A percentile compares a stretch with the other conserved stretches of the same genome.
phyloP scores from a whole-genome alignment of 129 eudicot species.

The Sambucus nigra region DNA sequence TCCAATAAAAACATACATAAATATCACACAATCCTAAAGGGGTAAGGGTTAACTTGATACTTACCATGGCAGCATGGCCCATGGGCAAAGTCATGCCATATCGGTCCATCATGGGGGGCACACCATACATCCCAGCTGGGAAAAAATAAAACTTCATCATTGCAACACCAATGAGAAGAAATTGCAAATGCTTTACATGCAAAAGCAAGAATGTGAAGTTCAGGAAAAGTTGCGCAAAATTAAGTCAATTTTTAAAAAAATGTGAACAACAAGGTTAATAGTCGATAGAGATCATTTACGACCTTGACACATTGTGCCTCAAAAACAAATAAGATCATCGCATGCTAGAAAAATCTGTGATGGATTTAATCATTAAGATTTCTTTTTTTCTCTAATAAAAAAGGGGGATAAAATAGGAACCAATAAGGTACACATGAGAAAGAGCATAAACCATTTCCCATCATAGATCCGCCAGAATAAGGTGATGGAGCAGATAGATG shows the following conservation, averaged over 20 bases:
- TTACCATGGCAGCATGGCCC: slow-evolving; percentile 61
- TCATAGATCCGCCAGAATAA: slow-evolving; percentile 65
- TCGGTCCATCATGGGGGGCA: slow-evolving; percentile 83
- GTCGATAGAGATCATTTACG: no score
- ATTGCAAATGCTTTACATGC: neutral
- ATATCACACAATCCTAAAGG: neutral
- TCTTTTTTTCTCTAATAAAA: no score
- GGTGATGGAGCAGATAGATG: slow-evolving; percentile 71
- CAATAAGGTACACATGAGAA: neutral
- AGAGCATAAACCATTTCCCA: slow-evolving; percentile 45
- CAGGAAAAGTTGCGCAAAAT: no score
- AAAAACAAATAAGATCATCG: no score
- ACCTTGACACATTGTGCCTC: no score
- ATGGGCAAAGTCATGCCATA: slow-evolving; percentile 75
- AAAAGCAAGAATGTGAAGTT: neutral
- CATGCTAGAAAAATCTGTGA: no score
- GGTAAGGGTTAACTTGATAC: slow-evolving; percentile 4
- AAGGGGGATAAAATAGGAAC: neutral
- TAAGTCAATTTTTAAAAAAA: no score
- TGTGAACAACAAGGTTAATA: no score
- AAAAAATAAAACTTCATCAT: neutral
- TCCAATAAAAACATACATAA: no score
- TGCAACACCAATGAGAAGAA: neutral
- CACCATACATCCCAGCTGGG: slow-evolving; percentile 72
- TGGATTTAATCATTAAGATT: no score